Evolutionary conservation across 345 rosid genomes (phyloP).

Genomic region (Lumnitzera racemosa): DNA sequence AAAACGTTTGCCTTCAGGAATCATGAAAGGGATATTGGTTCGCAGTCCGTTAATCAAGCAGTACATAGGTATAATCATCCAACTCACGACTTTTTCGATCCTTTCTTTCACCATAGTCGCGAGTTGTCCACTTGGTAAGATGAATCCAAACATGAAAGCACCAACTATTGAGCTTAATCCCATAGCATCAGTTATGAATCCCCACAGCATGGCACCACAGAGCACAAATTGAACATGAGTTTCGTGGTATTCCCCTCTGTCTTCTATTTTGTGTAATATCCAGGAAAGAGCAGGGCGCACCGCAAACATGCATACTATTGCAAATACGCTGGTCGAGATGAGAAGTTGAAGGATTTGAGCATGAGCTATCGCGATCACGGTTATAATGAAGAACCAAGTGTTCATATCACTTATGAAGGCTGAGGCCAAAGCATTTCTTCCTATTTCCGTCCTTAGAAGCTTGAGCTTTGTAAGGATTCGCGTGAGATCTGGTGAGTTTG

Average conservation of each 20-base stretch:
- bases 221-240: slow-evolving; percentile 36
- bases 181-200: slow-evolving; percentile 36
- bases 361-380: slow-evolving; percentile 11
- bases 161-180: slow-evolving; percentile 52
- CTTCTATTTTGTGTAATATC: slow-evolving; percentile 16
- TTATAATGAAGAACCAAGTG: slow-evolving; percentile 41
- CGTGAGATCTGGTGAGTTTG: slow-evolving; percentile 55
- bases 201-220: slow-evolving; percentile 32
- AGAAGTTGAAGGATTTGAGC: slow-evolving; percentile 3
- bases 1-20: neutral
- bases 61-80: slow-evolving; percentile 41
- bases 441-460: slow-evolving; percentile 54
- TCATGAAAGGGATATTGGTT: slow-evolving; percentile 14
- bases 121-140: slow-evolving; percentile 37
- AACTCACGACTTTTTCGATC: slow-evolving; percentile 33
- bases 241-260: slow-evolving; percentile 25
- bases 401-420: slow-evolving; percentile 36
- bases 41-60: slow-evolving; percentile 34
- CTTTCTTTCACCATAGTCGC: slow-evolving; percentile 26
- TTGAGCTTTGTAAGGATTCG: slow-evolving; percentile 51
- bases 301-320: slow-evolving; percentile 20
- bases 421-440: slow-evolving; percentile 39
- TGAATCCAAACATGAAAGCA: slow-evolving; percentile 58
- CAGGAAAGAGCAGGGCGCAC: slow-evolving; percentile 37
- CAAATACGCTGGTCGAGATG: slow-evolving; percentile 19